Base-by-base conservation (phyloP, 139 green algal species). In the Chlorella sp. region DNA sequence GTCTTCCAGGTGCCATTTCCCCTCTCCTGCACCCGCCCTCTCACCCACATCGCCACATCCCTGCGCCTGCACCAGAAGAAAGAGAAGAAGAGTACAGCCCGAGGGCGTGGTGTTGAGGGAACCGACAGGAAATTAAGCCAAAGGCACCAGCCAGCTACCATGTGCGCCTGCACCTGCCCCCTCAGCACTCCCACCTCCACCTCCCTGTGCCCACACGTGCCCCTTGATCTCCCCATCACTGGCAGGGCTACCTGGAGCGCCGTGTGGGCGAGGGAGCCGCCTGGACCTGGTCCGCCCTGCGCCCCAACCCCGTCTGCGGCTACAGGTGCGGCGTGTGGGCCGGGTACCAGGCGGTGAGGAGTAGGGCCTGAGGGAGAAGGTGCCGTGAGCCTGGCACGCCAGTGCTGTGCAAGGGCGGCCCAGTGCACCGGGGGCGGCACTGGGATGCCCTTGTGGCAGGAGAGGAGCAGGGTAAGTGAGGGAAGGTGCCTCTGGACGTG, bases 231-330 rank as follows among this genome's bases (percentile, higher is more conserved):
- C 28, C 80, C 36, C 32, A 32, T 68, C 4, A 73, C 48, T n/a
- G 83, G 48, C 71, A 91, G 66, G 61, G 68, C 26, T 91, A 87
- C 71, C 32, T 88, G 40, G 69, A 91, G 68, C 26, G 69, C n/a
- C 71, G 79, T 1, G 81, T 88, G 39, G 68, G 26, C 22, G 78
- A 22, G 7, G 88, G 88, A 15, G 88, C 88, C 14, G 0, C 2
- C 48, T 91, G 81, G 81, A 85, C 81, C 68, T 91, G 88, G 88
- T 82, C 64, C 1, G 83, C 81, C 7, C 69, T 91, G 88, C 81
- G 88, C n/a, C 88, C 88, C n/a, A 91, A 91, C 81, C 88, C 88
- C 0, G 88, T 91, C n/a, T 84, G 68, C 57, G 88, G 88, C 53
- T 88, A 78, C 88, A 87, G 87, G 86, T 69, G 34, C 12, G n/a